phyloP scores from a whole-genome alignment of 805 yeast genomes.

The Torulaspora gathmanii region DNA sequence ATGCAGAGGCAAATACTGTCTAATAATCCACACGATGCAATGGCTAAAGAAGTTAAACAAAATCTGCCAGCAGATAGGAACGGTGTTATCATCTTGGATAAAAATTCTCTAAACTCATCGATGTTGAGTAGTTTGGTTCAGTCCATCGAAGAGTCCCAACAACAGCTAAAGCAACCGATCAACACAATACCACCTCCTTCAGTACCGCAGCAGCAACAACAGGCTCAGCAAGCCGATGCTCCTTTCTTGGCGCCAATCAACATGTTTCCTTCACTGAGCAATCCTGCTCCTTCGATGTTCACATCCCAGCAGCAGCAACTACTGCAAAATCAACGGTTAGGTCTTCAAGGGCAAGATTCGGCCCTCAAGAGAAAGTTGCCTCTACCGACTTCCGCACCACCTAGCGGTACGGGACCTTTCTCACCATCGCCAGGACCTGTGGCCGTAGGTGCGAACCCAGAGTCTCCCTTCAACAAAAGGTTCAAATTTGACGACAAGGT shows the following conservation, averaged over 20 bases:
- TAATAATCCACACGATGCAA: constrained; percentile 3
- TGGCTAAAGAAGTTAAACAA: background rate
- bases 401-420: constrained; percentile 12
- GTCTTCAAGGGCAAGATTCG: constrained; percentile 6
- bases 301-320: constrained; percentile 2
- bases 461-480: constrained; percentile 23
- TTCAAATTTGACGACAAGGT: constrained; percentile 25
- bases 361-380: constrained; percentile 12
- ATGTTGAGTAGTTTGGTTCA: constrained; percentile 19
- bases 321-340: background rate
- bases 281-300: constrained; percentile 8
- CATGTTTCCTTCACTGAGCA: constrained; percentile 15
- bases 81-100: constrained; percentile 24
- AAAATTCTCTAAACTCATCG: constrained; percentile 23
- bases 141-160: constrained; percentile 18
- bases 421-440: constrained; percentile 21
- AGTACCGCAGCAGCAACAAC: background rate
- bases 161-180: background rate
- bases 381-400: constrained; percentile 11
- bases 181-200: background rate
- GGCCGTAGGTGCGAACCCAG: constrained; percentile 7
- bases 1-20: constrained; percentile 25
- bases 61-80: constrained; percentile 2
- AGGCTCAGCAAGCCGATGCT: constrained; percentile 12
- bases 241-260: constrained; percentile 18